Conservation (phyloP, 371 early-diverging fungal species). For the Smittium culicis region DNA sequence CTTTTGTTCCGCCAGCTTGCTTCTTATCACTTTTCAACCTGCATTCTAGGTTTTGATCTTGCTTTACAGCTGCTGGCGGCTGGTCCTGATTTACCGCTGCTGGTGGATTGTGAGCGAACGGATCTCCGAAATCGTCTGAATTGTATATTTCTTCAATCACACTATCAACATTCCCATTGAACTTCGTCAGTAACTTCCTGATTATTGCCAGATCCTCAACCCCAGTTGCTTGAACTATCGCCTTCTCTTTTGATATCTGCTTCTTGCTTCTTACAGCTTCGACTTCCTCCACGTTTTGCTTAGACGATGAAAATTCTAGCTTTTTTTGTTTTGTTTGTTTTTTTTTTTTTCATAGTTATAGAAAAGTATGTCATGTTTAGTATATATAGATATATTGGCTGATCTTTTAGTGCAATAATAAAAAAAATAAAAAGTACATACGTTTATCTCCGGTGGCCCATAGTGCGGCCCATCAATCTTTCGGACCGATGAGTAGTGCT, state of each 20-base stretch:
- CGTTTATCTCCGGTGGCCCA: constrained; percentile 46
- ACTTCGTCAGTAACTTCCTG: background rate
- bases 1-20: background rate
- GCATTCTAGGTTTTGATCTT: background rate
- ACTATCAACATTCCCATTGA: constrained; percentile 4
- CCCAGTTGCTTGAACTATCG: background rate
- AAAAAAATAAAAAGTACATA: constrained; percentile 13
- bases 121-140: background rate
- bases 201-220: background rate
- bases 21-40: background rate
- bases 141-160: constrained; percentile 4
- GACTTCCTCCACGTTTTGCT: background rate
- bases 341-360: too few relatives aligned
- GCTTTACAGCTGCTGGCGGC: background rate
- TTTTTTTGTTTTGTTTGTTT: too few relatives aligned
- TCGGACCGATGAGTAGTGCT: constrained; percentile 68
- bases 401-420: too few relatives aligned
- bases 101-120: background rate
- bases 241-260: constrained; percentile 6
- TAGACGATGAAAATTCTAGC: background rate
- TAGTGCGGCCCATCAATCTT: constrained; percentile 45
- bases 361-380: too few relatives aligned
- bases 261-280: constrained; percentile 1
- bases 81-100: background rate
- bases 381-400: too few relatives aligned